These are phyloP conservation scores for Cytidiella melzeri DNA, from an alignment of 768 basidiomycete genomes.

Conservation along the genomic window DNA sequence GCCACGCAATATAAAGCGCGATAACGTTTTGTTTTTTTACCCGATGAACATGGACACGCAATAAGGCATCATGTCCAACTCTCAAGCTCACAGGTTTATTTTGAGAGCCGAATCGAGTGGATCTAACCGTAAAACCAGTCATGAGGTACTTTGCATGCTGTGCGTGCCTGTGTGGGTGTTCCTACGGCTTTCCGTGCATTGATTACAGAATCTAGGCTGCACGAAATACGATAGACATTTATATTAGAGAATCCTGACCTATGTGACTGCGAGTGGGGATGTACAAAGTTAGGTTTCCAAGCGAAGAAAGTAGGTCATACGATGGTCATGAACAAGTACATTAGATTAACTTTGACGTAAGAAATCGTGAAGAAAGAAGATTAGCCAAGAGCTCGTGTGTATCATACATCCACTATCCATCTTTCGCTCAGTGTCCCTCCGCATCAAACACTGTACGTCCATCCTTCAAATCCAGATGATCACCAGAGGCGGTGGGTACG, in stretches of 20 bases:
- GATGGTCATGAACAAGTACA: conserved; percentile 1
- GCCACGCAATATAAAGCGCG: too few relatives aligned
- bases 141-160: not conserved
- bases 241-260: too few relatives aligned
- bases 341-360: not conserved
- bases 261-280: too few relatives aligned
- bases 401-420: not conserved
- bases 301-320: not conserved
- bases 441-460: conserved; percentile 72
- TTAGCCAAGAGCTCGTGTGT: not conserved
- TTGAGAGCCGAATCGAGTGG: too few relatives aligned
- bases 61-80: too few relatives aligned
- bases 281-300: too few relatives aligned
- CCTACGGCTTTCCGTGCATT: not conserved
- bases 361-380: not conserved
- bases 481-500: conserved; percentile 61
- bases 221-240: too few relatives aligned
- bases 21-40: too few relatives aligned
- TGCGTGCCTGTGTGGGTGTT: not conserved
- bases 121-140: too few relatives aligned
- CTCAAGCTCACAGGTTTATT: too few relatives aligned
- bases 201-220: too few relatives aligned
- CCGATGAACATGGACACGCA: too few relatives aligned
- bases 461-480: conserved; percentile 43
- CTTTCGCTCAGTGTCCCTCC: conserved; percentile 37